Conservation (phyloP, 192 early-diverging fungal species). For the Backusella sp. region DNA sequence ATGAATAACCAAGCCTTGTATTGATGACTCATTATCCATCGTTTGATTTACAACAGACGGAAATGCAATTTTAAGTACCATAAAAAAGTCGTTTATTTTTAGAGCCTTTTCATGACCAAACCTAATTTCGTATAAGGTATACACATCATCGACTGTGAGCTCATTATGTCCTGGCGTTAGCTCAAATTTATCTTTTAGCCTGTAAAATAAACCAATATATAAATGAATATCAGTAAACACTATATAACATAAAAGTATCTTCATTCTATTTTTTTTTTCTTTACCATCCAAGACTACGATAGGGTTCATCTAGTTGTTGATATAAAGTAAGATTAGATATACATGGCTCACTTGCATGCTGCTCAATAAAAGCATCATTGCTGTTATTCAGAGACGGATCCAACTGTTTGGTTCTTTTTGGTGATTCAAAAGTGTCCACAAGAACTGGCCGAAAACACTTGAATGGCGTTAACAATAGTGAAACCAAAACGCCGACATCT, state of each 20-base stretch:
- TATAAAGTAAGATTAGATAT: slow-evolving; percentile 28
- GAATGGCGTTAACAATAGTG: slow-evolving; percentile 39
- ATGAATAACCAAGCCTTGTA: slow-evolving; percentile 16
- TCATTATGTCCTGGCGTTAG: slow-evolving; percentile 28
- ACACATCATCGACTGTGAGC: slow-evolving; percentile 42
- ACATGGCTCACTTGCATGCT: slow-evolving; percentile 7
- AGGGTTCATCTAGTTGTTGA: slow-evolving; percentile 52
- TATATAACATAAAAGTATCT: background rate
- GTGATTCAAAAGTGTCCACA: background rate
- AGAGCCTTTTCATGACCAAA: slow-evolving; percentile 38
- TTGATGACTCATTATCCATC: background rate
- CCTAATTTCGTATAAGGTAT: slow-evolving; percentile 47
- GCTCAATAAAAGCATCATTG: background rate
- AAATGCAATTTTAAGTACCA: slow-evolving; percentile 37
- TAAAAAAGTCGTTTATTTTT: slow-evolving; percentile 28
- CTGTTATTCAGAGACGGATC: background rate
- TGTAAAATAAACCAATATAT: slow-evolving; percentile 6
- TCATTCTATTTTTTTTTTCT: background rate
- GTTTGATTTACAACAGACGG: background rate
- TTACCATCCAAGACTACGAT: slow-evolving; percentile 58
- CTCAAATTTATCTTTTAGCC: slow-evolving; percentile 55
- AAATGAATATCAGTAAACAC: background rate
- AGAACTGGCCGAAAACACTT: slow-evolving; percentile 6
- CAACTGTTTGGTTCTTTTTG: background rate
- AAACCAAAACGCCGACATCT: slow-evolving; percentile 46